Conservation (phyloP, 306 rosid genomes). For the Ochetophila trinervis region DNA sequence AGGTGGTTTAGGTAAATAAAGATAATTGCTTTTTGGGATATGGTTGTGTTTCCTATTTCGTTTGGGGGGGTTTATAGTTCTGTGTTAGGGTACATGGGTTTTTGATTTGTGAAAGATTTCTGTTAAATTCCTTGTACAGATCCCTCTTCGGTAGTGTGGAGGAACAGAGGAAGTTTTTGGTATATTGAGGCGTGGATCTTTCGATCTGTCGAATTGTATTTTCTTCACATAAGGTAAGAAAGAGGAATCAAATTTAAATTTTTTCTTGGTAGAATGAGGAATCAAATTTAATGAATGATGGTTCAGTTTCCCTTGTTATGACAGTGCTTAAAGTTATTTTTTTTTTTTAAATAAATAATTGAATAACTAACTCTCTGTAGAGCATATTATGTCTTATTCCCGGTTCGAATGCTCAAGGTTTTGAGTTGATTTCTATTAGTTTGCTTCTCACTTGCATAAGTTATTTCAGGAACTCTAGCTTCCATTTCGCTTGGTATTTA, state of each 20-base stretch:
- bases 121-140: slow-evolving; percentile 19
- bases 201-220: slow-evolving; percentile 14
- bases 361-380: neutral
- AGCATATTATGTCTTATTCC: too few relatives aligned
- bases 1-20: neutral
- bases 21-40: neutral
- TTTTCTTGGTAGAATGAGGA: slow-evolving; percentile 45
- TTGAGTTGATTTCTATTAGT: too few relatives aligned
- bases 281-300: neutral
- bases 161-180: neutral
- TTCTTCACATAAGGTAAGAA: slow-evolving; percentile 62
- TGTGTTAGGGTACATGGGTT: too few relatives aligned
- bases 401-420: too few relatives aligned
- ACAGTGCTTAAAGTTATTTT: neutral
- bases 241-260: slow-evolving; percentile 20
- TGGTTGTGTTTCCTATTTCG: neutral
- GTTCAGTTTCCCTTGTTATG: neutral
- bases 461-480: too few relatives aligned
- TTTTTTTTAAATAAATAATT: neutral
- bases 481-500: too few relatives aligned
- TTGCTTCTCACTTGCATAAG: too few relatives aligned
- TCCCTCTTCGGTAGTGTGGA: slow-evolving; percentile 2
- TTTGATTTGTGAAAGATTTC: neutral
- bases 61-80: neutral
- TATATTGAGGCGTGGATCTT: slow-evolving; percentile 35